These are phyloP conservation scores for Annulohypoxylon truncatum DNA, from an alignment of 2,329 filamentous ascomycete genomes.

Conservation along the genomic window DNA sequence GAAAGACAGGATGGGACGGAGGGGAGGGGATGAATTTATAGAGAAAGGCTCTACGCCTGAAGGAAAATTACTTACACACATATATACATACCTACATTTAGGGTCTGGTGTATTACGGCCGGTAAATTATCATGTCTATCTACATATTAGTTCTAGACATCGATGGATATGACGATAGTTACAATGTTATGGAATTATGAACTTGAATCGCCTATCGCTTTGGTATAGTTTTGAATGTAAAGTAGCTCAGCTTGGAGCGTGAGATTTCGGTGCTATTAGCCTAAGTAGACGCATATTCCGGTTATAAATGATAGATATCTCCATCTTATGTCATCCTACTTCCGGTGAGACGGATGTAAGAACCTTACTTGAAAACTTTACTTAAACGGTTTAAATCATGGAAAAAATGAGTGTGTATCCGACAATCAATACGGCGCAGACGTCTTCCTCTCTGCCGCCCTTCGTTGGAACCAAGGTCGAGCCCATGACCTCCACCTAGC, in stretches of 20 bases:
- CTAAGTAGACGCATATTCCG: neutral
- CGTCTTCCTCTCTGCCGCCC: conserved; percentile 26
- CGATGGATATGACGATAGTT: conserved; percentile 3
- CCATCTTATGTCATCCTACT: neutral
- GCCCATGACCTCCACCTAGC: conserved; percentile 42
- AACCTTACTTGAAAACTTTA: neutral
- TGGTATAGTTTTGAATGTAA: neutral
- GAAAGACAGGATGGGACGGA: neutral
- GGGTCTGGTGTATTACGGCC: neutral
- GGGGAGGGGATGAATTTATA: neutral
- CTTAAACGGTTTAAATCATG: neutral
- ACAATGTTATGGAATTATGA: conserved; percentile 2
- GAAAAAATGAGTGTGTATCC: neutral
- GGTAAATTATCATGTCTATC: neutral
- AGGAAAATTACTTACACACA: neutral
- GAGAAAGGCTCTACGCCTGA: neutral
- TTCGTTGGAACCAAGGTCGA: conserved; percentile 38
- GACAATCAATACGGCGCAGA: conserved; percentile 17
- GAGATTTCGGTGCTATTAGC: neutral
- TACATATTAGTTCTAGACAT: neutral
- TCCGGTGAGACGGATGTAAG: neutral
- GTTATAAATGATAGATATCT: neutral
- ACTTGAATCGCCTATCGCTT: neutral
- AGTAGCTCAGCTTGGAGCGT: neutral
- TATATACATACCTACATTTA: neutral